Base-by-base conservation (phyloP, 805 yeast species). In the Kodamaea laetipori region DNA sequence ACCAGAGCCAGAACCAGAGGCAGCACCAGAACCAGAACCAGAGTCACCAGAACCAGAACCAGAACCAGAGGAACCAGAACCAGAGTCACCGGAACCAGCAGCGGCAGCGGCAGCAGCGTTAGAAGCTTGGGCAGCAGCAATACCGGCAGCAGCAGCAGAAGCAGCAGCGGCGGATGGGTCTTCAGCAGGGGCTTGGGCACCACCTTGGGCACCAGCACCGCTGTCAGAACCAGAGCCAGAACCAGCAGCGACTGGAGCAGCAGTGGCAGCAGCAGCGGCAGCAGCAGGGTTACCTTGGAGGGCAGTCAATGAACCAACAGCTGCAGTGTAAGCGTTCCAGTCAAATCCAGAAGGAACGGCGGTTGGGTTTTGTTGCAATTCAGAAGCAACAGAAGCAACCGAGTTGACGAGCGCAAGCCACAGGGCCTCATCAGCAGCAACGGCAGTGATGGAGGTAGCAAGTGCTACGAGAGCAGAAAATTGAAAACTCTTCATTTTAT, bases 231-330 rank as follows among this genome's bases (percentile, higher is more conserved):
- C 15, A 16, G 34, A 9, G 12, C 21, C 28, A 23, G 31, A 8
- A n/a, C 15, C 19, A 13, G 13, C 17, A 12, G 45, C 40, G 10
- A 27, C 21, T 17, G 45, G 33, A 21, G 39, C n/a, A 18, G 45
- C 21, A 13, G 39, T 32, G 16, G 45, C 35, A 10, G 39, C 24
- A 21, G 33, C 15, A 31, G n/a, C 30, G 30, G 42, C 42, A 39
- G 28, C 36, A 26, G 25, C 24, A 6, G 11, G 11, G 12, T 13
- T 18, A 19, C 21, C 42, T n/a, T 16, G 8, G 12, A 26, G 12
- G 11, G 26, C 36, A 30, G 42, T 39, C 36, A 39, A 39, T 19
- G 42, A 39, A 39, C 36, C 42, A 30, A 39, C 42, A 19, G 35
- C 36, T 9, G 15, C 16, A 13, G 42, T 39, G 42, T 39, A 39